Base-by-base conservation (phyloP, 2,329 filamentous ascomycete genomes). In the Onygenales sp. region DNA sequence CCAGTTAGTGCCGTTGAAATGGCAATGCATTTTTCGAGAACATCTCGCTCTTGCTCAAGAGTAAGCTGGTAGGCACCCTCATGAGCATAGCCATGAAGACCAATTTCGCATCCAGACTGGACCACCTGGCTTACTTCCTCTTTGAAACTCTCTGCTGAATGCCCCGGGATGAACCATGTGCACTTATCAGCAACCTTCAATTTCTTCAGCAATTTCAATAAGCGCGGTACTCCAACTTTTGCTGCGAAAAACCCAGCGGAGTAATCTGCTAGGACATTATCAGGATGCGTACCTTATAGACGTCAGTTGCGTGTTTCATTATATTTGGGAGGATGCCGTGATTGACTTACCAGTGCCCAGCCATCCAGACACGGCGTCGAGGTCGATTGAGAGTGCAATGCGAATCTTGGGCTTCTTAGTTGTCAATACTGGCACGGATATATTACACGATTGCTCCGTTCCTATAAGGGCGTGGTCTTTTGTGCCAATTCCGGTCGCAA, bases 61-160 rank as follows among this genome's bases (percentile, higher is more conserved):
- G 78, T 85, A 82, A 89, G 86, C 50, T 84, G 80, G 8, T 75
- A 76, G 0, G 85, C 84, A 57, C 87, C 87, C 63, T 89, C 85
- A 58, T 89, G 84, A 0, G 80, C 82, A 67, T 88, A 89, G 13
- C 83, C 85, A 68, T 66, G 69, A 5, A 69, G 58, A 7, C 71
- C 79, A 45, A 82, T 75, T 58, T 82, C 78, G 5, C 72, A 73
- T 6, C 80, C 78, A 35, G 74, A 76, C 4, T 75, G 70, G 2
- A 80, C 65, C 21, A 83, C 78, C 45, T 70, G 68, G 50, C 68
- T 65, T 2, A 77, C 76, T 53, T 81, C 76, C 53, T 81, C 63
- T 0, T 79, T 79, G 56, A 83, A 83, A 8, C 74, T 80, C 58
- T 83, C 80, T 50, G 79, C 71, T 0, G 74, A 78, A 65, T 83